A percentile compares a stretch with the other conserved stretches of the same genome.
These are phyloP conservation scores for Gossypium mustelinum DNA, from an alignment of 345 rosid genomes.

Conservation along the genomic window DNA sequence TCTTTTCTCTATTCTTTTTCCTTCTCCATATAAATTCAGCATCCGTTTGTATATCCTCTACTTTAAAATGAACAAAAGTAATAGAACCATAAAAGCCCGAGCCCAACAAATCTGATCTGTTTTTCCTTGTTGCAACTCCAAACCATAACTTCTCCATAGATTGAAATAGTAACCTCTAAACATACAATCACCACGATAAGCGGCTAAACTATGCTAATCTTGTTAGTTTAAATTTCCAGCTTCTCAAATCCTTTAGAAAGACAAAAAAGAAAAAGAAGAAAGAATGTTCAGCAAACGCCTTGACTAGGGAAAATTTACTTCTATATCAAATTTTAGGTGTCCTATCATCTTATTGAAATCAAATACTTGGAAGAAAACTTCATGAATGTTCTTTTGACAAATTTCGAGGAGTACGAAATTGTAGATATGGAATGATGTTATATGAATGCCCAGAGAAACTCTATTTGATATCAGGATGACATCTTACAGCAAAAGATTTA, in stretches of 20 bases:
- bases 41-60: background rate
- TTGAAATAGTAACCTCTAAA: background rate
- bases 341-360: background rate
- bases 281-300: background rate
- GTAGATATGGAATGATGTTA: background rate
- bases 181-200: background rate
- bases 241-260: background rate
- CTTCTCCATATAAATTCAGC: background rate
- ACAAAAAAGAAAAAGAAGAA: background rate
- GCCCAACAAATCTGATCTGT: background rate
- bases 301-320: background rate
- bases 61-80: background rate
- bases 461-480: background rate
- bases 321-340: background rate
- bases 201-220: background rate
- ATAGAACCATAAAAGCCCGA: background rate
- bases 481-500: constrained; percentile 64
- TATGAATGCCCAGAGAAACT: background rate
- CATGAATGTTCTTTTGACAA: background rate
- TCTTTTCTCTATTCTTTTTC: background rate
- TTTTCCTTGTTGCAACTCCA: background rate
- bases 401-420: no score
- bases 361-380: background rate
- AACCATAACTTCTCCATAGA: background rate
- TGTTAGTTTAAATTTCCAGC: background rate